Evolutionary conservation across 1,284 basidiomycete species (phyloP), one percentile per base, ranked within the genome.

Genomic region (Trametes versicolor): DNA sequence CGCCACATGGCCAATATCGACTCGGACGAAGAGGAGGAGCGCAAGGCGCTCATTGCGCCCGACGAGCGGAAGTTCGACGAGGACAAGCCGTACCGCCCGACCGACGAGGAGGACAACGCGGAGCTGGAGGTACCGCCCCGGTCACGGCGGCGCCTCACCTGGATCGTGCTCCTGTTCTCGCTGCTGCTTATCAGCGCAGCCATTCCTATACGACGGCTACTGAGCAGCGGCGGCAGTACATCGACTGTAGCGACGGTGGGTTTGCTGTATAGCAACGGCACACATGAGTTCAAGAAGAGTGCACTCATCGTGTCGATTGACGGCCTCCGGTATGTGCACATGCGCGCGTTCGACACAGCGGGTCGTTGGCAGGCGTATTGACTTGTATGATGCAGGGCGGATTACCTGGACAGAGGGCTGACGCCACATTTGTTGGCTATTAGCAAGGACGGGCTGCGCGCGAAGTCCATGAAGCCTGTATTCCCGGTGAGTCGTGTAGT

Each of bases 221-320:
- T 71, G 13, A 74, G 74, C 13, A 4, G 27, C 2, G 36, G 41
- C 10, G 51, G 27, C 43, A 57, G 25, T 55, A 81, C 82, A 70
- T 2, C n/a, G 8, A 32, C 25, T 32, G 10, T 7, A 17, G n/a
- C 75, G 78, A 57, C 80, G 36, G 72, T 78, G 51, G 75, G 27
- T 0, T 15, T 76, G 32, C 70, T 88, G 43, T 78, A 81, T 60
- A 88, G 86, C 13, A 92, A 96, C 72, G 91, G 92, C 57, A 95
- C 92, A 0, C 89, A 93, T 70, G 81, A 87, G 37, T 94, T 91
- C 79, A 89, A 84, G 79, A 83, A 88, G 70, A 96, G 93, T 0
- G 92, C 95, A 17, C 75, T 97, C 25, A 84, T 97, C 55, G 87
- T 97, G 25, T 95, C 94, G 36, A 93, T 97, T 48, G 95, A 97